Percentiles rank a stretch among this genome's conserved stretches.
These are phyloP conservation scores for Aspergillus awamori DNA, from an alignment of 2,329 filamentous ascomycete species.

Conservation along the genomic window DNA sequence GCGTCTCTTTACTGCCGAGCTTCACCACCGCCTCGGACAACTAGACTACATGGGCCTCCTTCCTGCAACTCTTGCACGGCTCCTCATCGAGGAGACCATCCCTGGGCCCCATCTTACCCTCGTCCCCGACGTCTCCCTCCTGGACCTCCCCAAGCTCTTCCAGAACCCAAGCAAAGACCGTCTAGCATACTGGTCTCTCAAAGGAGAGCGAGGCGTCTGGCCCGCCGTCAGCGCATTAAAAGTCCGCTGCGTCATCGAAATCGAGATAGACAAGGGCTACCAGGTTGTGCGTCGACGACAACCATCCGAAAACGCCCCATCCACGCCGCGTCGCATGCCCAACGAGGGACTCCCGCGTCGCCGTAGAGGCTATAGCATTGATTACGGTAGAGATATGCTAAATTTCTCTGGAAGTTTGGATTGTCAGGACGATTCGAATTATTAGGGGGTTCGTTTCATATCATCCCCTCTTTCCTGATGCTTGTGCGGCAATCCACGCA, in stretches of 20 bases:
- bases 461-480: too few species aligned
- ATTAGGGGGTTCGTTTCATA: background rate
- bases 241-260: constrained; percentile 81
- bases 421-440: constrained; percentile 13
- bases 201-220: constrained; percentile 88
- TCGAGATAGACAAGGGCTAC: constrained; percentile 84
- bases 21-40: constrained; percentile 79
- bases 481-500: too few species aligned
- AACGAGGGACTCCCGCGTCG: constrained; percentile 35
- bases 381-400: constrained; percentile 21
- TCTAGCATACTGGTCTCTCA: constrained; percentile 80
- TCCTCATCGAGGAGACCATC: constrained; percentile 80
- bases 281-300: constrained; percentile 66
- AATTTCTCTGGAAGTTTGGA: constrained; percentile 21
- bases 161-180: constrained; percentile 77
- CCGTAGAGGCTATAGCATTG: constrained; percentile 25
- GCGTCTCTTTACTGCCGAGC: constrained; percentile 72
- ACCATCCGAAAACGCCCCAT: constrained; percentile 29
- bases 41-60: constrained; percentile 76
- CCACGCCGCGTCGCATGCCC: constrained; percentile 22
- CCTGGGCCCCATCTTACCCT: constrained; percentile 78
- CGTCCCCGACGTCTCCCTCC: constrained; percentile 73
- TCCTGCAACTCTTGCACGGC: constrained; percentile 69
- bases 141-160: constrained; percentile 77
- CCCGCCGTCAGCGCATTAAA: constrained; percentile 81